Percentiles rank a stretch among this genome's conserved stretches.
These are phyloP conservation scores for Camellia lanceoleosa DNA, from an alignment of 148 eudicot genomes.

Conservation along the genomic window DNA sequence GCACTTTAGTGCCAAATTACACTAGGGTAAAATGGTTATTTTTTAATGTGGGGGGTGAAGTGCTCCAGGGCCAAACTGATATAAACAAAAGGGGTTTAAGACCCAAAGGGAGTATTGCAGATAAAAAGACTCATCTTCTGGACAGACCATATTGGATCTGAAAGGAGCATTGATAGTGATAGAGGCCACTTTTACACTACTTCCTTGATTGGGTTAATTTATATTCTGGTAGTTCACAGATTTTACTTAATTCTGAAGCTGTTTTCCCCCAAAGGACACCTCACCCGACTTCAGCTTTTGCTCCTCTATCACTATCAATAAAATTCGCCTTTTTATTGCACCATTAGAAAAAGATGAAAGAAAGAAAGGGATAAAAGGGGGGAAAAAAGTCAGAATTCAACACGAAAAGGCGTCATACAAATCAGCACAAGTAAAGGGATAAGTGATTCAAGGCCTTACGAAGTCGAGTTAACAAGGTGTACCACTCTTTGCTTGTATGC, in stretches of 20 bases:
- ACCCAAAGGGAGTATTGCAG: conserved; percentile 1
- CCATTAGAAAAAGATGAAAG: background rate
- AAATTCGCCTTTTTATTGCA: background rate
- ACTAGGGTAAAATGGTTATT: too few relatives aligned
- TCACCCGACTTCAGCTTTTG: background rate
- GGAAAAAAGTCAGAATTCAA: background rate
- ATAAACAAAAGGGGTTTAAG: background rate
- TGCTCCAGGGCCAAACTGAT: background rate
- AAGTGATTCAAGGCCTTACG: conserved; percentile 63
- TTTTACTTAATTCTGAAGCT: background rate
- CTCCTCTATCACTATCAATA: background rate
- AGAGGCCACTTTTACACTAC: background rate
- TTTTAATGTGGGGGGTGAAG: too few relatives aligned
- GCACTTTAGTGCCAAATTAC: too few relatives aligned
- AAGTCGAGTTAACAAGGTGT: conserved; percentile 93
- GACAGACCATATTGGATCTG: background rate
- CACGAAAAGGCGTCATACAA: background rate
- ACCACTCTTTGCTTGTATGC: conserved; percentile 89
- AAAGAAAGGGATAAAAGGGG: background rate
- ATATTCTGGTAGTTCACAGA: background rate
- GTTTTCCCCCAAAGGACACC: background rate
- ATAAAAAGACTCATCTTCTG: background rate
- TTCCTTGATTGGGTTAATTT: background rate
- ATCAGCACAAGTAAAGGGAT: background rate
- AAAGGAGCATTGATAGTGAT: too few relatives aligned